These are phyloP conservation scores for Pichia sp. DNA, from an alignment of 1,139 yeast species.

Conservation along the genomic window DNA sequence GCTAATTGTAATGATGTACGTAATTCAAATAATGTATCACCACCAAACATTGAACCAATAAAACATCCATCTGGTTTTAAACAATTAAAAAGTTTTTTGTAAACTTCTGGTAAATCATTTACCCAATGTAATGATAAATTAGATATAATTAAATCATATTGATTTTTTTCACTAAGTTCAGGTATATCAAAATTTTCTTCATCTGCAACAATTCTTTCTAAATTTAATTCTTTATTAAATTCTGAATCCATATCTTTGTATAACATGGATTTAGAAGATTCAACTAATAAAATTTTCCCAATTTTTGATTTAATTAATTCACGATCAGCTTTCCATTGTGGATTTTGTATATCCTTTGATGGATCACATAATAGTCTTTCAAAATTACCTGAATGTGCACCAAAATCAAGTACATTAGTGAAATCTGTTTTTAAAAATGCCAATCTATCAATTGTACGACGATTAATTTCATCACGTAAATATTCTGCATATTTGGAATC, in stretches of 20 bases:
- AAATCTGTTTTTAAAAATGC: constrained; percentile 68
- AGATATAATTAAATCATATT: constrained; percentile 68
- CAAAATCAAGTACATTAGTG: constrained; percentile 59
- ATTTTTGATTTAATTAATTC: constrained; percentile 46
- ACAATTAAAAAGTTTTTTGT: constrained; percentile 51
- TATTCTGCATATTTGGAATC: constrained; percentile 64
- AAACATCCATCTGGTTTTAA: constrained; percentile 79
- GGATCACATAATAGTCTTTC: constrained; percentile 25
- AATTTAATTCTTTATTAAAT: constrained; percentile 39
- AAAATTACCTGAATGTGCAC: constrained; percentile 66
- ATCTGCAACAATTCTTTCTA: constrained; percentile 52
- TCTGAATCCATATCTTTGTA: constrained; percentile 40
- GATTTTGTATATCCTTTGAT: constrained; percentile 21
- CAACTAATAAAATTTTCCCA: constrained; percentile 59
- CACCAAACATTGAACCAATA: constrained; percentile 79
- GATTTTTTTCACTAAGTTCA: constrained; percentile 32
- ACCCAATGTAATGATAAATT: constrained; percentile 81
- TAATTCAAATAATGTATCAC: constrained; percentile 76
- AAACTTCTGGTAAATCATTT: constrained; percentile 66
- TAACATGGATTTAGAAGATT: constrained; percentile 50
- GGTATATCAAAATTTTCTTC: constrained; percentile 55
- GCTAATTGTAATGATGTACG: constrained; percentile 78
- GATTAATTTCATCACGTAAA: constrained; percentile 67
- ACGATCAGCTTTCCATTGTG: constrained; percentile 46
- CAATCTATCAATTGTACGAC: constrained; percentile 65